phyloP scores from a whole-genome alignment of 2,329 filamentous ascomycete species.

The Lachnum nothofagi region DNA sequence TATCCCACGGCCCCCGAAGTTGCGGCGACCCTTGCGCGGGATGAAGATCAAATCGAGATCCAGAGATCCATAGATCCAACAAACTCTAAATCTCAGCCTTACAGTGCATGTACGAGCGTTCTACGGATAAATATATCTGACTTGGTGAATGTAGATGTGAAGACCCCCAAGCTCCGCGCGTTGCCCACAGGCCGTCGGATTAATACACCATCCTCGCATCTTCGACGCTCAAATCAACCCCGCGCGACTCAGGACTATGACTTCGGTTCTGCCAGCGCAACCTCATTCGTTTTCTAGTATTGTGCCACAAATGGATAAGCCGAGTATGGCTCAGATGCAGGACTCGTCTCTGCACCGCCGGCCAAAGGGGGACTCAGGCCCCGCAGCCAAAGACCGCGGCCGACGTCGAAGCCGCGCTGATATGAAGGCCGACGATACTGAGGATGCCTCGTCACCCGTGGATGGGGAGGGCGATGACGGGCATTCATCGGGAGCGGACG shows the following conservation, averaged over 20 bases:
- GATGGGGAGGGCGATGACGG: conserved; percentile 22
- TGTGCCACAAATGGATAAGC: conserved; percentile 26
- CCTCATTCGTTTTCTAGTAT: conserved; percentile 24
- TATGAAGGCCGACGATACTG: conserved; percentile 22
- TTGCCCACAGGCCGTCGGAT: not conserved
- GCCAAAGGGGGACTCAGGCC: conserved; percentile 22
- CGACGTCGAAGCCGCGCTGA: conserved; percentile 29
- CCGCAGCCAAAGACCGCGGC: conserved; percentile 30
- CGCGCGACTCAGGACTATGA: conserved; percentile 27
- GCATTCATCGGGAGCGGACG: conserved; percentile 32
- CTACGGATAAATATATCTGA: no score
- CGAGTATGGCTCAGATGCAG: conserved; percentile 22
- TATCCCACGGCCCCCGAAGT: no score
- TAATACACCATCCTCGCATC: not conserved
- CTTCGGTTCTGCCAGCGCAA: conserved; percentile 30
- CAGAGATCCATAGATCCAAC: no score
- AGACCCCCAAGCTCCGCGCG: not conserved
- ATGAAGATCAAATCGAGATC: no score
- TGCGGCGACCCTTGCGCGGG: no score
- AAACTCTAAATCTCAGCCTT: no score
- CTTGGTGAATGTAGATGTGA: not conserved
- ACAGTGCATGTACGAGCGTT: no score
- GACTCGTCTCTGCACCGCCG: conserved; percentile 23
- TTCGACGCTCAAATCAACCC: not conserved
- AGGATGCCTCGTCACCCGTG: conserved; percentile 23